Percentiles rank a stretch among this genome's conserved stretches.
These are phyloP conservation scores for Dimargaris cristalligena DNA, from an alignment of 192 early-diverging fungal genomes.

Conservation along the genomic window DNA sequence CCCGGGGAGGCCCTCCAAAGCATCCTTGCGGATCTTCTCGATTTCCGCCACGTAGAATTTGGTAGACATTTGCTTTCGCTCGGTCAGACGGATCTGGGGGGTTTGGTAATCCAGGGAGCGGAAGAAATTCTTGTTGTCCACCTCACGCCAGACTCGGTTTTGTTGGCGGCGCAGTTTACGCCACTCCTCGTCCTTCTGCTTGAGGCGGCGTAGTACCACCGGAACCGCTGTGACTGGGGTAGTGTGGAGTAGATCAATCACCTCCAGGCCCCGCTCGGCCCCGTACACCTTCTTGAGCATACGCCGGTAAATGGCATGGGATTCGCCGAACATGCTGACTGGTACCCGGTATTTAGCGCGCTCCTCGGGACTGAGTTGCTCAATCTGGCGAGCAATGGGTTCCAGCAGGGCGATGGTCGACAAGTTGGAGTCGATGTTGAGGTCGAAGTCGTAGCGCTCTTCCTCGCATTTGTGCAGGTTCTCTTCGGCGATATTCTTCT, in stretches of 20 bases:
- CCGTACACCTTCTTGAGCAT: slow-evolving; percentile 97
- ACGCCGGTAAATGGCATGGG: slow-evolving; percentile 73
- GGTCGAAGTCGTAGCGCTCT: slow-evolving; percentile 93
- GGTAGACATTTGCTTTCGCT: slow-evolving; percentile 60
- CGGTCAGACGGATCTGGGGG: slow-evolving; percentile 69
- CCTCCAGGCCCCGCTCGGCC: slow-evolving; percentile 63
- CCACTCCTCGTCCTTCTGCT: slow-evolving; percentile 99
- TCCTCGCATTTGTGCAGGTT: slow-evolving; percentile 92
- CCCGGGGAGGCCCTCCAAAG: slow-evolving; percentile 29
- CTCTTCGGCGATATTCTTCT: slow-evolving; percentile 86
- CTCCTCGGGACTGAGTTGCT: slow-evolving; percentile 69
- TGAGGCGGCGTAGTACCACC: slow-evolving; percentile 80
- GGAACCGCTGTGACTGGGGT: slow-evolving; percentile 86
- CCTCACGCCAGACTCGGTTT: slow-evolving; percentile 94
- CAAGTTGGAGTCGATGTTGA: slow-evolving; percentile 90
- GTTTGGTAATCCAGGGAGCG: slow-evolving; percentile 92
- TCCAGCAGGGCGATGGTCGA: slow-evolving; percentile 78
- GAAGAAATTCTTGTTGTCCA: slow-evolving; percentile 85
- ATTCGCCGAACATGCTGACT: slow-evolving; percentile 63
- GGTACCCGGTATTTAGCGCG: slow-evolving; percentile 48
- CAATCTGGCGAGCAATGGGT: slow-evolving; percentile 73
- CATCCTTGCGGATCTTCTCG: slow-evolving; percentile 67
- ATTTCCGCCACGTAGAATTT: slow-evolving; percentile 76
- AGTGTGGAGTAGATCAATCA: slow-evolving; percentile 81
- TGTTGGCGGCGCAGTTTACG: slow-evolving; percentile 58